Conservation (phyloP, 257 asterid genomes). For the Sherardia arvensis region DNA sequence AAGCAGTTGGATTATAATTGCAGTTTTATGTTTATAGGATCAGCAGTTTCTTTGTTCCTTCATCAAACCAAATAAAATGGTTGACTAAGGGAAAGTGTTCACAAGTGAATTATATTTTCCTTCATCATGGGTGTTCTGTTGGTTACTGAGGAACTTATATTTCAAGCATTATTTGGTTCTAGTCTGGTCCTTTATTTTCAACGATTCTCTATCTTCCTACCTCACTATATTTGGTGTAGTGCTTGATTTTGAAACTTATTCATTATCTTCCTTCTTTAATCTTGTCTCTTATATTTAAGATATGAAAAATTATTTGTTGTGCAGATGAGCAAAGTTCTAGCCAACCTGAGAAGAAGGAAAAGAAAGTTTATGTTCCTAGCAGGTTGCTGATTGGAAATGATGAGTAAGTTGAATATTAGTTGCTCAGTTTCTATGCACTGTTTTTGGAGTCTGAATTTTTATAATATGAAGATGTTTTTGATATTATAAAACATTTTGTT, state of each 20-base stretch:
- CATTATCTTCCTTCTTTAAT: conserved; percentile 19
- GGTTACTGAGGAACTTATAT: no score
- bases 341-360: conserved; percentile 35
- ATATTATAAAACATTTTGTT: no score
- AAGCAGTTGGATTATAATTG: neutral
- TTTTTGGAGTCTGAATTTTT: neutral
- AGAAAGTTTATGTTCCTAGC: conserved; percentile 60
- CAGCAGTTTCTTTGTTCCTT: neutral
- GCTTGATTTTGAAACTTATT: conserved; percentile 9
- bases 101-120: no score
- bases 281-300: neutral
- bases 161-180: no score
- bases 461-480: no score
- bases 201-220: neutral
- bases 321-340: conserved; percentile 48
- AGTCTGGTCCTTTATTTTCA: no score
- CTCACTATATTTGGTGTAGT: neutral
- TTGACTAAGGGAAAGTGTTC: no score
- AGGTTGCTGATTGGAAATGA: conserved; percentile 74
- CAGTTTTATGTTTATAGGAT: neutral
- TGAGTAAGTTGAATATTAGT: conserved; percentile 53
- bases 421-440: neutral
- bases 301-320: neutral
- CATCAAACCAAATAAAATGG: no score
- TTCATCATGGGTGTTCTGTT: no score